phyloP scores from a whole-genome alignment of 306 rosid species.

The Trifolium dubium region DNA sequence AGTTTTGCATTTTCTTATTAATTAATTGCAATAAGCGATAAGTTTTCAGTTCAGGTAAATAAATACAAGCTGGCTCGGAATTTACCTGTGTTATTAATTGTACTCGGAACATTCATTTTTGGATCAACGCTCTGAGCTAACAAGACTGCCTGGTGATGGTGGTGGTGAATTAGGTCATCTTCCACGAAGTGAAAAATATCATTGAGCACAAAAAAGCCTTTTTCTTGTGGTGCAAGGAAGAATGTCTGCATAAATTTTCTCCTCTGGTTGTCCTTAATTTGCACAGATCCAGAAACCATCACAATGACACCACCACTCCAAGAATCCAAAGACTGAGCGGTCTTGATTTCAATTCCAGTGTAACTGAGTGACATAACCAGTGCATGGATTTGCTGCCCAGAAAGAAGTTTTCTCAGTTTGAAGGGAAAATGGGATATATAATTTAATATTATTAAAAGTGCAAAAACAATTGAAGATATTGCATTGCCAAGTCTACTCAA shows the following conservation, averaged over 20 bases:
- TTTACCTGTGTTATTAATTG: conserved; percentile 74
- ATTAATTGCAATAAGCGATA: conserved; percentile 1
- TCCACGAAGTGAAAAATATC: conserved; percentile 90
- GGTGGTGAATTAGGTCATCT: conserved; percentile 75
- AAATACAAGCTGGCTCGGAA: conserved; percentile 18
- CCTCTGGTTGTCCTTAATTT: conserved; percentile 64
- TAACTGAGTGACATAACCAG: conserved; percentile 83
- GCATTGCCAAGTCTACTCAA: conserved; percentile 9
- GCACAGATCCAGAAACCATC: conserved; percentile 94
- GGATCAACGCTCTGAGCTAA: conserved; percentile 73
- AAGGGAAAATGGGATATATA: background rate
- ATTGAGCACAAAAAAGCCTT: conserved; percentile 85
- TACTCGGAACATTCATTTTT: conserved; percentile 52
- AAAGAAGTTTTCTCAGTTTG: conserved; percentile 36
- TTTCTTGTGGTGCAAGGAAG: conserved; percentile 98
- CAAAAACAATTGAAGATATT: conserved; percentile 23
- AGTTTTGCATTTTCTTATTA: background rate
- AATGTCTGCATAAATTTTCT: conserved; percentile 91
- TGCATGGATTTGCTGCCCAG: conserved; percentile 85
- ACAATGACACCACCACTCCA: conserved; percentile 94
- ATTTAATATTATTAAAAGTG: conserved; percentile 35
- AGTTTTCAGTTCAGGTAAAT: background rate
- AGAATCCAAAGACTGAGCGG: conserved; percentile 83
- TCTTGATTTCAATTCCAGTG: conserved; percentile 88
- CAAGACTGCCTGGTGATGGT: conserved; percentile 76